phyloP scores from a whole-genome alignment of 176 grass and related monocot genomes.

The Raddia distichophylla region DNA sequence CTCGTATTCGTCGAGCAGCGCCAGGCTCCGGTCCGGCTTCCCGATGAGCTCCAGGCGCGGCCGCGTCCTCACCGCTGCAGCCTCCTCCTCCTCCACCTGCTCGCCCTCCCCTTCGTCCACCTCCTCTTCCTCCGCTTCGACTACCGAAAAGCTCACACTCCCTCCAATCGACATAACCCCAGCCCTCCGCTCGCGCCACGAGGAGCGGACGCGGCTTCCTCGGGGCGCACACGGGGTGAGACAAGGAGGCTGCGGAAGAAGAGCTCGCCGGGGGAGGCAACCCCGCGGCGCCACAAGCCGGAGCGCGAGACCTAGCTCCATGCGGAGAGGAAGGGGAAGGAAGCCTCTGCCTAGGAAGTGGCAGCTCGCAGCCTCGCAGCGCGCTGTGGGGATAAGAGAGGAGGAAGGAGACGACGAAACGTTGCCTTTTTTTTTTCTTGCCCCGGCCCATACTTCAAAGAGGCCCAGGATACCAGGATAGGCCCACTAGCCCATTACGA shows the following conservation, averaged over 20 bases:
- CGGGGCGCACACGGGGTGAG: neutral
- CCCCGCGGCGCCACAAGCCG: conserved; percentile 45
- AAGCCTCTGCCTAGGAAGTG: neutral
- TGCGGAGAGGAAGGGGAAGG: neutral
- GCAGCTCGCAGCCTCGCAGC: neutral
- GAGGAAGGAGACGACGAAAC: neutral
- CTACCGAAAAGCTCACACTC: conserved; percentile 25
- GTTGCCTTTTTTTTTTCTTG: neutral
- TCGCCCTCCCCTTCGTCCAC: conserved; percentile 5
- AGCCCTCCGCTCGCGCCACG: conserved; percentile 4
- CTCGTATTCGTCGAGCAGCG: conserved; percentile 80
- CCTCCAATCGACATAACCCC: conserved; percentile 20
- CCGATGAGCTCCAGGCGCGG: conserved; percentile 73
- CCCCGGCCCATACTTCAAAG: neutral
- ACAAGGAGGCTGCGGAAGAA: neutral
- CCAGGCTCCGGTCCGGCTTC: conserved; percentile 78
- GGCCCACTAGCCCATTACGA: neutral
- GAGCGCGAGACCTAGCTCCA: conserved; percentile 62
- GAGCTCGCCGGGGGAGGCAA: neutral
- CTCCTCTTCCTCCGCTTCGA: conserved; percentile 14
- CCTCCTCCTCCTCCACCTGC: conserved; percentile 41
- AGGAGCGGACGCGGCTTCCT: neutral
- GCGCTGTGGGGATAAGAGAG: conserved; percentile 29
- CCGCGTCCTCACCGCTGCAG: conserved; percentile 21
- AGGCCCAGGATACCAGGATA: neutral